phyloP scores from a whole-genome alignment of 805 yeast species.

The Cyberlindnera xishuangbannaensis region DNA sequence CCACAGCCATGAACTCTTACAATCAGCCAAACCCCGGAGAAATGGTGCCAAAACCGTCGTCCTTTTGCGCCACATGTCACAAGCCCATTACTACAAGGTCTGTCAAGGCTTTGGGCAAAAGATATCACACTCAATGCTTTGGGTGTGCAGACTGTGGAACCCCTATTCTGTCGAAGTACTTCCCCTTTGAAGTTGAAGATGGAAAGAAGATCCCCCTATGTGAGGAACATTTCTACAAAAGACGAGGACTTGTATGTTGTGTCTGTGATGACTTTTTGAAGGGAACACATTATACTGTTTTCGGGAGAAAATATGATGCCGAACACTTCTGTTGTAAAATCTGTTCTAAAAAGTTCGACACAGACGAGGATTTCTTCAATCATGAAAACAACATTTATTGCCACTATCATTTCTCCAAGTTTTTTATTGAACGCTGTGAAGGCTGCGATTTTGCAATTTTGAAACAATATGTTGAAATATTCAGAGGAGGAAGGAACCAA shows the following conservation, averaged over 20 bases:
- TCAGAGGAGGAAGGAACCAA: conserved; percentile 83
- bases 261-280: conserved; percentile 81
- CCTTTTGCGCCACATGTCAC: conserved; percentile 45
- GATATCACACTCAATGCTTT: conserved; percentile 86
- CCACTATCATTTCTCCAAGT: conserved; percentile 84
- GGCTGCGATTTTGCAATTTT: conserved; percentile 90
- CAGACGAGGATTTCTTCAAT: conserved; percentile 89
- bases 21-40: conserved; percentile 12
- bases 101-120: conserved; percentile 74
- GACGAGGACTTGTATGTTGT: conserved; percentile 79
- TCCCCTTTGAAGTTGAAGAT: conserved; percentile 59
- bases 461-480: conserved; percentile 90
- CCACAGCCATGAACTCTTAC: not conserved
- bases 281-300: conserved; percentile 91
- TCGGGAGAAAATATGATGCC: conserved; percentile 86
- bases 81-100: conserved; percentile 62
- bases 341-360: conserved; percentile 81
- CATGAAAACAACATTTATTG: conserved; percentile 80
- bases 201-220: conserved; percentile 61
- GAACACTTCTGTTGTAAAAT: conserved; percentile 92
- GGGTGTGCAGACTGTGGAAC: conserved; percentile 78
- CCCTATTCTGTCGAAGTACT: conserved; percentile 80
- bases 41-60: not conserved
- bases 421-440: conserved; percentile 83
- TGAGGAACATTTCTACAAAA: conserved; percentile 86